These are phyloP conservation scores for Stagonosporopsis cucurbitacearum DNA, from an alignment of 2,329 filamentous ascomycete genomes.

Conservation along the genomic window DNA sequence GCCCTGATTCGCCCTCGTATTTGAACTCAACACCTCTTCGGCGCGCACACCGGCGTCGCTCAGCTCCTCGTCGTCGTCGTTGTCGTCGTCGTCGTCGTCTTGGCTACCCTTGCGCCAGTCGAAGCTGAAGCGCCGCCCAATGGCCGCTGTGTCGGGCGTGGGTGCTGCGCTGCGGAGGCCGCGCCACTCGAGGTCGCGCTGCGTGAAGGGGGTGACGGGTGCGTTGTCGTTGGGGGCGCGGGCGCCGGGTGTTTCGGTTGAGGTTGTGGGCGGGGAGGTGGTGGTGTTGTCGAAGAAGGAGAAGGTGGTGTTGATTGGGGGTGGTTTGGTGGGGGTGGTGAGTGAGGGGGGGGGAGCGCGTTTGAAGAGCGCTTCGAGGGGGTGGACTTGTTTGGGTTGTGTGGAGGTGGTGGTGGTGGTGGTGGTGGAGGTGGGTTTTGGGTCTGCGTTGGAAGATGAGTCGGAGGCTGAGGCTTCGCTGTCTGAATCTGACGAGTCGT, in stretches of 20 bases:
- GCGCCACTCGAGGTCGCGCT: constrained; percentile 77
- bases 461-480: constrained; percentile 18
- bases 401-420: constrained; percentile 20
- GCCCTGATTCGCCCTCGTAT: constrained; percentile 27
- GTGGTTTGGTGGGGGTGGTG: constrained; percentile 41
- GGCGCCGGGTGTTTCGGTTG: constrained; percentile 45
- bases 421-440: constrained; percentile 17
- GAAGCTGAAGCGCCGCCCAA: constrained; percentile 68
- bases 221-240: constrained; percentile 21
- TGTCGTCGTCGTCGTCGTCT: constrained; percentile 45
- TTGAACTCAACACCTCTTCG: constrained; percentile 35
- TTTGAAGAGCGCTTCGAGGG: constrained; percentile 93
- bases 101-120: constrained; percentile 49
- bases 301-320: constrained; percentile 66
- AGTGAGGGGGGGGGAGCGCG: constrained; percentile 55
- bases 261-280: constrained; percentile 27
- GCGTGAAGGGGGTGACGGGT: constrained; percentile 84
- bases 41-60: constrained; percentile 35
- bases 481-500: constrained; percentile 29
- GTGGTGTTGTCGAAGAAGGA: constrained; percentile 73
- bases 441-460: constrained; percentile 20
- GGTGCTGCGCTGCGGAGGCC: constrained; percentile 86
- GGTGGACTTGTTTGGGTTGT: constrained; percentile 66
- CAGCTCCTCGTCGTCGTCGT: constrained; percentile 41
- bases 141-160: constrained; percentile 89